Percentiles rank a stretch among this genome's conserved stretches.
Conservation (phyloP, 495 filamentous ascomycete genomes). For the Parmelia sp. region DNA sequence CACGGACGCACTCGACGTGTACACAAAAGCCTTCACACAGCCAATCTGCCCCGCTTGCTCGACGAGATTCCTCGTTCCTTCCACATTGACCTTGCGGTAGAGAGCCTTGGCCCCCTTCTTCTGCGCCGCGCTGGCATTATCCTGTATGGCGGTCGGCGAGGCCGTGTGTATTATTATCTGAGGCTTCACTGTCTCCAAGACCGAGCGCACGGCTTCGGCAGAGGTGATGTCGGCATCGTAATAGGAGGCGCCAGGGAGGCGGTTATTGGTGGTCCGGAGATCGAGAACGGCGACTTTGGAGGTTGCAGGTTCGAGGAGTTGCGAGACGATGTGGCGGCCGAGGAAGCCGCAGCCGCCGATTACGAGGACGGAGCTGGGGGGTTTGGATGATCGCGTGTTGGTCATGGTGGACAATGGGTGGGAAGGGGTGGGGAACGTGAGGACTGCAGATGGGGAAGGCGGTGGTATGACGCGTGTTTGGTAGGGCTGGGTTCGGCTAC, state of each 20-base stretch:
- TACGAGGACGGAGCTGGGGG: slow-evolving; percentile 39
- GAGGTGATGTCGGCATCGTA: slow-evolving; percentile 85
- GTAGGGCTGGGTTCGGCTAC: not conserved
- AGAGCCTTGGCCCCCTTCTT: slow-evolving; percentile 33
- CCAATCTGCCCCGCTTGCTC: slow-evolving; percentile 65
- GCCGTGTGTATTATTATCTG: slow-evolving; percentile 93
- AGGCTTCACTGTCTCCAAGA: slow-evolving; percentile 69
- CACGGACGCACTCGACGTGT: slow-evolving; percentile 86
- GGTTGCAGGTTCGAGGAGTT: slow-evolving; percentile 48
- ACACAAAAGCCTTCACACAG: slow-evolving; percentile 83
- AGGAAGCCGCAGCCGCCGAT: slow-evolving; percentile 55
- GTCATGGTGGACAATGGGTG: not conserved
- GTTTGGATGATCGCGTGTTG: not conserved
- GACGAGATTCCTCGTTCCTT: slow-evolving; percentile 74
- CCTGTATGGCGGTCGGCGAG: slow-evolving; percentile 55
- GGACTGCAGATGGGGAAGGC: not conserved
- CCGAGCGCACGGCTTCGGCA: slow-evolving; percentile 50
- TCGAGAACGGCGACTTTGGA: slow-evolving; percentile 77
- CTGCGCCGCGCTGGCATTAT: slow-evolving; percentile 44
- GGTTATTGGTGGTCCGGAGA: slow-evolving; percentile 68
- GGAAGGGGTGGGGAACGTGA: not conserved
- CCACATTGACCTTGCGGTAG: slow-evolving; percentile 84
- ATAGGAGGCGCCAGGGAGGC: slow-evolving; percentile 68
- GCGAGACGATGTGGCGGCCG: slow-evolving; percentile 53
- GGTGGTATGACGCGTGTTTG: not conserved